Base-by-base conservation (phyloP, 176 grass and related monocot genomes). In the Miscanthus lutarioriparius region DNA sequence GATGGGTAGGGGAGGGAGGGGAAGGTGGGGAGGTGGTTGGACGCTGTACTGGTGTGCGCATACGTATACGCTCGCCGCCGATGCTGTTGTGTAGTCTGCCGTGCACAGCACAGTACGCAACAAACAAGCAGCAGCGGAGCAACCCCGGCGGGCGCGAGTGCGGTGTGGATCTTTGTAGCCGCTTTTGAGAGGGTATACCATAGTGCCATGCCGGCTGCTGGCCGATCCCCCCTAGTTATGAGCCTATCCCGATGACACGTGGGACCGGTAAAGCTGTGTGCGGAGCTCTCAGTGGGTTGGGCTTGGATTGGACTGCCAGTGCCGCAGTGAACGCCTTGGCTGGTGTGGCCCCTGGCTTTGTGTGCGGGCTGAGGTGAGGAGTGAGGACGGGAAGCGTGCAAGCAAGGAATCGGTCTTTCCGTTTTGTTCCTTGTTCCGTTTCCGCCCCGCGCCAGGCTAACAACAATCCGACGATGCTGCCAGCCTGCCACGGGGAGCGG, bases 331-430 rank as follows among this genome's bases (percentile, higher is more conserved):
- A 17, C 13, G 51, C 12, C 16, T 54, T 54, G 5, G 48, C 51
- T 56, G 51, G 19, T 22, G 17, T 19, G 51, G 0, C 15, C 51
- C 51, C 1, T 22, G 51, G 51, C 19, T 56, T 22, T 19, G 48
- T 49, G 47, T 49, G 45, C 12, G 49, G 49, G 16, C 4, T 16
- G 47, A 20, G 49, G 7, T 43, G 41, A 47, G 44, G 12, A 47
- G 44, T 30, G 28, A 30, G 28, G 28, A 30, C 28, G 28, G 53
- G 61, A 7, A 28, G 33, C 7, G 59, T 12, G 62, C 75, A 76
- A 90, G 84, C 47, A 76, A 90, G 75, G 89, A 87, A 84, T 91
- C 84, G 4, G 63, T 80, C n/a, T 90, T 86, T 56, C 75, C 80
- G 79, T 80, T 80, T 53, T 75, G 12, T 70, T 68, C 44, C 35